A percentile compares a stretch with the other conserved stretches of the same genome.
Conservation (phyloP, 441 rosid genomes). For the Iberis amara region DNA sequence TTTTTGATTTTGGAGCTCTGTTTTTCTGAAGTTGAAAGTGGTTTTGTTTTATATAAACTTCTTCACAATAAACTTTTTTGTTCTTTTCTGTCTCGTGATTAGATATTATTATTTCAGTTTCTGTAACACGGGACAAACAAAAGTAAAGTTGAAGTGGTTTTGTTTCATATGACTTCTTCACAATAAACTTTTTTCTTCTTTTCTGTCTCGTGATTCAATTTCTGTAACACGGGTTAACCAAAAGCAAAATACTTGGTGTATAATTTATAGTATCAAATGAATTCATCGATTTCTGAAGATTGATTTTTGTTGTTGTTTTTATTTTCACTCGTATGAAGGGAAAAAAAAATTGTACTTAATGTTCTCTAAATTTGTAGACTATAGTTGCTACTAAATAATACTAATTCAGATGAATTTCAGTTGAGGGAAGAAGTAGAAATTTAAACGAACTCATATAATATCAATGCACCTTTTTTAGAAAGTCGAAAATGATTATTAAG, state of each 20-base stretch:
- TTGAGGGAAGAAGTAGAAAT: too few species aligned
- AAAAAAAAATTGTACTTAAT: too few species aligned
- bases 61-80: constrained; percentile 26
- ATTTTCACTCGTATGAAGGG: too few species aligned
- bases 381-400: too few species aligned
- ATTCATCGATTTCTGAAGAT: too few species aligned
- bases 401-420: too few species aligned
- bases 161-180: constrained; percentile 4
- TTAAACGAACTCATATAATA: too few species aligned
- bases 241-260: neutral
- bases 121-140: constrained; percentile 6
- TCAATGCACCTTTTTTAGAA: too few species aligned
- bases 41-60: neutral
- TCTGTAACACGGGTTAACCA: constrained; percentile 2
- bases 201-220: constrained; percentile 32
- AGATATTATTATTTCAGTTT: constrained; percentile 14
- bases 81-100: constrained; percentile 33
- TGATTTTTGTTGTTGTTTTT: too few species aligned
- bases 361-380: too few species aligned
- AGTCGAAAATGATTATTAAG: too few species aligned
- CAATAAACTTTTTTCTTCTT: constrained; percentile 26
- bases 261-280: too few species aligned
- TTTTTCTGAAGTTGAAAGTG: constrained; percentile 1
- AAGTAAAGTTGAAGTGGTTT: constrained; percentile 1
- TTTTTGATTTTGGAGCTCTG: constrained; percentile 7